Evolutionary conservation across 2,329 filamentous ascomycete genomes (phyloP).

Genomic region (Domatiomyces catenatus): DNA sequence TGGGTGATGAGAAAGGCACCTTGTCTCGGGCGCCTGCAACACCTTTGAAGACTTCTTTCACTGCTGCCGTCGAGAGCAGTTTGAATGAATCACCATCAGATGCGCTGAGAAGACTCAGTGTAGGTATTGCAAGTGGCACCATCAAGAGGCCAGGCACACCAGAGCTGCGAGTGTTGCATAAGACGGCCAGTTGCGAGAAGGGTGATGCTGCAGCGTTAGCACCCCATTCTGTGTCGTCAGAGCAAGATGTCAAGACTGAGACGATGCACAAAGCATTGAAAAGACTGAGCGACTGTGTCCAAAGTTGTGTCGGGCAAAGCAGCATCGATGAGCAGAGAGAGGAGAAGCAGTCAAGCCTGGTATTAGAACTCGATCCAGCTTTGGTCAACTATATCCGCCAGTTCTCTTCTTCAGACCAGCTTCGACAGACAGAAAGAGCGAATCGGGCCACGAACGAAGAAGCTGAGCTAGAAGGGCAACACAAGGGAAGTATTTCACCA

Average conservation of each 20-base stretch:
- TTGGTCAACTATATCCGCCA: slow-evolving; percentile 10
- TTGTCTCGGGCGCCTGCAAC: not conserved
- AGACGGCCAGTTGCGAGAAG: not conserved
- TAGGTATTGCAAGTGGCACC: slow-evolving; percentile 2
- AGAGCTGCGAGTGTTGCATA: not conserved
- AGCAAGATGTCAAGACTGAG: not conserved
- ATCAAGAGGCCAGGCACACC: slow-evolving; percentile 4
- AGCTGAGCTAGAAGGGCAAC: not conserved
- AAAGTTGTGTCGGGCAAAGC: not conserved
- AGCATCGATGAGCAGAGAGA: not conserved
- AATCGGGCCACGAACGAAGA: not conserved
- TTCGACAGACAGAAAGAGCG: not conserved
- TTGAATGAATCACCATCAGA: slow-evolving; percentile 6
- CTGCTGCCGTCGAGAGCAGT: slow-evolving; percentile 3
- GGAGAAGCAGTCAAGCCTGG: slow-evolving; percentile 5
- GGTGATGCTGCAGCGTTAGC: not conserved
- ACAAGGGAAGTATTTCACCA: not conserved
- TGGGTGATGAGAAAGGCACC: not conserved
- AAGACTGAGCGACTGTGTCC: not conserved
- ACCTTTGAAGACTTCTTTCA: slow-evolving; percentile 2
- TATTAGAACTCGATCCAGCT: slow-evolving; percentile 9
- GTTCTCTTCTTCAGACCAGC: not conserved
- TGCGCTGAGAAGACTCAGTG: slow-evolving; percentile 4
- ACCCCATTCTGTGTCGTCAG: not conserved
- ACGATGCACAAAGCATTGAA: not conserved